These are phyloP conservation scores for Heterobasidion parviporum DNA, from an alignment of 1,284 basidiomycete genomes.

Conservation along the genomic window DNA sequence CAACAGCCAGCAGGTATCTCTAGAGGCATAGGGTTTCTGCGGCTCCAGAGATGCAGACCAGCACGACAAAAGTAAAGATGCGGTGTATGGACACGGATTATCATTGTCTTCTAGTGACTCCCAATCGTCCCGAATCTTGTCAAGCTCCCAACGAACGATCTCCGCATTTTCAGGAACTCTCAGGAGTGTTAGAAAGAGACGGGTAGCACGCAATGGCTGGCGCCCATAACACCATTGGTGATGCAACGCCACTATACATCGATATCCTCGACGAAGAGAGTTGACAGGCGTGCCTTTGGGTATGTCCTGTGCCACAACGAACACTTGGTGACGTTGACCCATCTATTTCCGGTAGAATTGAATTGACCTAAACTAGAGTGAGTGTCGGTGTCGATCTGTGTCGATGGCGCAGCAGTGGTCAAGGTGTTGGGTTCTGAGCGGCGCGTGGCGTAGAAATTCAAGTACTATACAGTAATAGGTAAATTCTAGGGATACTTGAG, in stretches of 20 bases:
- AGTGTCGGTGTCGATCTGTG: no score
- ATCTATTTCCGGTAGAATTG: conserved; percentile 3
- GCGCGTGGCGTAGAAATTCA: no score
- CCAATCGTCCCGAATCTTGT: conserved; percentile 17
- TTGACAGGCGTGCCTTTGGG: conserved; percentile 11
- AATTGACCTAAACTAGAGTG: no score
- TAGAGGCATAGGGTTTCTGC: background rate
- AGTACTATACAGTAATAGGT: no score
- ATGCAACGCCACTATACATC: conserved; percentile 29
- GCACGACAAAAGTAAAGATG: conserved; percentile 11
- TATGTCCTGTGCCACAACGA: conserved; percentile 25
- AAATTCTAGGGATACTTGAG: no score
- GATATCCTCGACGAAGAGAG: conserved; percentile 15
- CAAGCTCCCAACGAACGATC: conserved; percentile 25
- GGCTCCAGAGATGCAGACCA: conserved; percentile 10
- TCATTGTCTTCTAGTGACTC: conserved; percentile 4
- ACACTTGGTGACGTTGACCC: conserved; percentile 25
- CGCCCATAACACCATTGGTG: conserved; percentile 30
- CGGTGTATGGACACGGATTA: conserved; percentile 24
- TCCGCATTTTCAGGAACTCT: conserved; percentile 26
- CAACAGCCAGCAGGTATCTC: background rate
- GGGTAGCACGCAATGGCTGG: conserved; percentile 20
- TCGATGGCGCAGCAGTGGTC: no score
- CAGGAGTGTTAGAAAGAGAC: conserved; percentile 25
- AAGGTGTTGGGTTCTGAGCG: no score